These are phyloP conservation scores for Hysterium pulicare DNA, from an alignment of 2,329 filamentous ascomycete species.

Conservation along the genomic window DNA sequence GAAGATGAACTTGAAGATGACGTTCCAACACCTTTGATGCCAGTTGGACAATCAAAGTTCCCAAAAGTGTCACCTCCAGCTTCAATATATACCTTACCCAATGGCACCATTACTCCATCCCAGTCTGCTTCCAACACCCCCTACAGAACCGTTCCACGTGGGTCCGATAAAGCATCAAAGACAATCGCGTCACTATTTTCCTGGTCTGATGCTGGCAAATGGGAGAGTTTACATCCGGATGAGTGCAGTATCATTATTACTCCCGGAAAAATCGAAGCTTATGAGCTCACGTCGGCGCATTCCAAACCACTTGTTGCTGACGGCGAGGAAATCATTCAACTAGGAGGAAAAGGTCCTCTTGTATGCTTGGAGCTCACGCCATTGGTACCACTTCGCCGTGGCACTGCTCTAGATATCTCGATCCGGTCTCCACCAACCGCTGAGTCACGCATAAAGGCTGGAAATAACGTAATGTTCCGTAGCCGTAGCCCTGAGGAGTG, in stretches of 20 bases:
- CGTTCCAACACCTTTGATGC: slow-evolving; percentile 37
- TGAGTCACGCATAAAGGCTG: slow-evolving; percentile 64
- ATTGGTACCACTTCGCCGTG: slow-evolving; percentile 82
- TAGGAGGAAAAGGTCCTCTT: slow-evolving; percentile 47
- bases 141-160: slow-evolving; percentile 54
- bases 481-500: slow-evolving; percentile 74
- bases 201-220: slow-evolving; percentile 59
- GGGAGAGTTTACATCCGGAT: slow-evolving; percentile 59
- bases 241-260: slow-evolving; percentile 63
- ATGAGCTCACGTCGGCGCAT: slow-evolving; percentile 52
- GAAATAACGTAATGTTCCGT: slow-evolving; percentile 86
- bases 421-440: slow-evolving; percentile 80
- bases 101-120: slow-evolving; percentile 67
- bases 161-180: slow-evolving; percentile 51
- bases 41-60: slow-evolving; percentile 35
- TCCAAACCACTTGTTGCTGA: slow-evolving; percentile 40
- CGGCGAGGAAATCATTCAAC: slow-evolving; percentile 36
- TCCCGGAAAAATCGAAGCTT: slow-evolving; percentile 63
- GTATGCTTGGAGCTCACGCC: slow-evolving; percentile 84
- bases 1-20: slow-evolving; percentile 57
- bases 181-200: slow-evolving; percentile 59
- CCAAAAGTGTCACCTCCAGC: slow-evolving; percentile 41
- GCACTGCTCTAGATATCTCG: slow-evolving; percentile 89
- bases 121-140: slow-evolving; percentile 77
- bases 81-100: slow-evolving; percentile 37